phyloP scores from a whole-genome alignment of 2,329 filamentous ascomycete species.

The Eurotiales sp. region DNA sequence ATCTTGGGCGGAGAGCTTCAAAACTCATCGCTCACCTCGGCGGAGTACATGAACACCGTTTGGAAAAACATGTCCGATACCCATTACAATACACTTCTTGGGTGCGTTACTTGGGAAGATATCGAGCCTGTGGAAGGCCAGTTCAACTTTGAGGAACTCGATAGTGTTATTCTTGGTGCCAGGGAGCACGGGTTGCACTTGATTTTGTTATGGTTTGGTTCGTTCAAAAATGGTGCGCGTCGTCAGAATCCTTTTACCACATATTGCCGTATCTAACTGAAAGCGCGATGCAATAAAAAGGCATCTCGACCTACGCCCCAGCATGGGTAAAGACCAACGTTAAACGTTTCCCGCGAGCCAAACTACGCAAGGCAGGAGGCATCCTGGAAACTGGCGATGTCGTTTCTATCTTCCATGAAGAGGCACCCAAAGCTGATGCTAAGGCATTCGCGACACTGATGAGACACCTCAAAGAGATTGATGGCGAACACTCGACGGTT shows the following conservation, averaged over 20 bases:
- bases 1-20: constrained; percentile 23
- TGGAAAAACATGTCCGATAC: constrained; percentile 43
- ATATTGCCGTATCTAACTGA: neutral
- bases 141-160: constrained; percentile 43
- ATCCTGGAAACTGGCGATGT: constrained; percentile 30
- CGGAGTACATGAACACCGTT: constrained; percentile 42
- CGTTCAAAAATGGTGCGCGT: constrained; percentile 44
- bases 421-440: constrained; percentile 33
- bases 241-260: neutral
- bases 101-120: constrained; percentile 45
- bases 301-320: constrained; percentile 36
- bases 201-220: constrained; percentile 47
- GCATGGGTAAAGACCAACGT: constrained; percentile 34
- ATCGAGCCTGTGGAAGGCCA: constrained; percentile 45
- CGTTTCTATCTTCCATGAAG: constrained; percentile 36
- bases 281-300: neutral
- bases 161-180: constrained; percentile 37
- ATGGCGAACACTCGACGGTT: constrained; percentile 47
- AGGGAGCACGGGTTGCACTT: constrained; percentile 36
- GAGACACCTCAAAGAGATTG: constrained; percentile 42
- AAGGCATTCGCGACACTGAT: constrained; percentile 40
- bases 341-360: constrained; percentile 7
- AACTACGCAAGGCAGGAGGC: constrained; percentile 5
- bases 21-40: constrained; percentile 46
- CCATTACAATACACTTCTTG: constrained; percentile 45